Evolutionary conservation across 2,329 filamentous ascomycete genomes (phyloP), one percentile per base, ranked within the genome.

Genomic region (Mollisiaceae sp.): DNA sequence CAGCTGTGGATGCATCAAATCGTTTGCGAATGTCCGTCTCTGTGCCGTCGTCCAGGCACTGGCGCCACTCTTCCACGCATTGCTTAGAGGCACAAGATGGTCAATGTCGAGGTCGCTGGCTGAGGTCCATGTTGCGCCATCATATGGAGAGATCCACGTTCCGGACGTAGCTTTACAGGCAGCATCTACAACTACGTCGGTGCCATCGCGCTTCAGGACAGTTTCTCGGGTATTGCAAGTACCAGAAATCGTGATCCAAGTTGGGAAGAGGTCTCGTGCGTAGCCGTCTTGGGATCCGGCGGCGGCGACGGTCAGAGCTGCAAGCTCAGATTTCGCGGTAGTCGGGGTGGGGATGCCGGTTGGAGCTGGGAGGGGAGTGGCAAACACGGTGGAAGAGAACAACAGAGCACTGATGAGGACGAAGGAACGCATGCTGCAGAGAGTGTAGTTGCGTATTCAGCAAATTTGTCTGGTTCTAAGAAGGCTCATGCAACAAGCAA

Each of bases 21-120:
- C 92, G 77, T 93, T 95, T 70, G 92, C 92, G 74, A 93, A 93
- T 2, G 81, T 76, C 74, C 89, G 80, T 63, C 92, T 86, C 72
- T 85, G 82, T 22, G 82, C 79, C 0, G 89, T 89, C 0, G 91
- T 91, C 92, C 92, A 94, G 1, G 80, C 77, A 8, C 85, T 83
- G 14, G 92, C 91, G 22, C 91, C 91, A 54, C 89, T 91, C 85
- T 90, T 87, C 91, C 91, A 94, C 5, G 91, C 91, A 74, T 94
- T 92, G 75, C 89, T 89, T 67, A 96, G 77, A 0, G 92, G 91
- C 2, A 96, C 91, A 79, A 95, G 83, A 76, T 95, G 92, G 76
- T 95, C 92, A 66, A 95, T 94, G 71, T 94, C 91, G 0, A 95
- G 77, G 71, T 94, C 90, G 20, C 82, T 85, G 0, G 91, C 85